Base-by-base conservation (phyloP, 495 filamentous ascomycete species). In the Rhypophila decipiens region DNA sequence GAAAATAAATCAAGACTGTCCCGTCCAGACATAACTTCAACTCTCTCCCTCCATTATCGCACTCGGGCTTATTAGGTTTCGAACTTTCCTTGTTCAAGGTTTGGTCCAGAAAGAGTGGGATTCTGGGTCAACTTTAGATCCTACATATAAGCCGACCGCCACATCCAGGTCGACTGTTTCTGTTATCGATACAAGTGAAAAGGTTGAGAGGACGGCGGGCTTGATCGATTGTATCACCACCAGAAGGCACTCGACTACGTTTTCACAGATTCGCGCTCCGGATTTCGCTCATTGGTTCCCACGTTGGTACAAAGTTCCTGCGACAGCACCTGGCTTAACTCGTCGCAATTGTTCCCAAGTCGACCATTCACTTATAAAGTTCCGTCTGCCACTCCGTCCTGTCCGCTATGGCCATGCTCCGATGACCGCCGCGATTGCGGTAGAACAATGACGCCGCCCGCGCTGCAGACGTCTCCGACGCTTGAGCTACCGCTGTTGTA, bases 391-490 rank as follows among this genome's bases (percentile, higher is more conserved):
- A 24, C 40, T 29, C 3, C 5, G n/a, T 50, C 47, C 39, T 13
- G 59, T n/a, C 42, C 49, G 58, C 46, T 36, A 56, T 56, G 57
- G 52, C 52, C 50, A 29, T 39, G 21, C n/a, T 23, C 34, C 49
- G 50, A 56, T 59, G 50, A 59, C 50, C 53, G 49, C 44, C 49
- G 46, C 53, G 46, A 52, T 53, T 55, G 58, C 53, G 52, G 31
- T 21, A 36, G 61, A 61, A 75, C 64, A 53, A 75, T 73, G 72
- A 74, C 65, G 69, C 68, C 57, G 68, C 57, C 63, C 54, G 58
- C 59, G 55, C 64, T 60, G 42, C 49, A 47, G 50, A 51, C 54
- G 56, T 57, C 55, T 54, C 58, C 62, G 56, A 61, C 51, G 57
- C 51, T 53, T 42, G 29, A 54, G 42, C 44, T 39, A 45, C 48